Conservation (phyloP, 805 yeast species). For the Hanseniaspora vineae region DNA sequence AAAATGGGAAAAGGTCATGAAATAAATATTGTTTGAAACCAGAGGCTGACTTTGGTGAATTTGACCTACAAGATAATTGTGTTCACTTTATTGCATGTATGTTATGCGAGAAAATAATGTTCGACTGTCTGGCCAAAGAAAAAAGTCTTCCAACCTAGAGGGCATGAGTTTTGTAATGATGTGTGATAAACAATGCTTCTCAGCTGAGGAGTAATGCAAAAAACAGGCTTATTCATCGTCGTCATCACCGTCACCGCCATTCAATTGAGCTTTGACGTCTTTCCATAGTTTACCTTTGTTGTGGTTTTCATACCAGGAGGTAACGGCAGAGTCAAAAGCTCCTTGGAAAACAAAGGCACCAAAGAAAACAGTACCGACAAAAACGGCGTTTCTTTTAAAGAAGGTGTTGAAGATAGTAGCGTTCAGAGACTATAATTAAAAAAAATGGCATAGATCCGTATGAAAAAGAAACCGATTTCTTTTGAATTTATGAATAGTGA, state of each 20-base stretch:
- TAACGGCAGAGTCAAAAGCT: constrained; percentile 53
- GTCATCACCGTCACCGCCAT: constrained; percentile 43
- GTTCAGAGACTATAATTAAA: constrained; percentile 22
- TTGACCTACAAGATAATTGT: too few species aligned
- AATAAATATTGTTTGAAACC: too few species aligned
- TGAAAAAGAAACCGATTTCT: background rate
- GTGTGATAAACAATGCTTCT: too few species aligned
- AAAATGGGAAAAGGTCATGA: too few species aligned
- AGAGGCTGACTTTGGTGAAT: too few species aligned
- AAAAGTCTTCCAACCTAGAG: too few species aligned
- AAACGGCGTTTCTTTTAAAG: constrained; percentile 84
- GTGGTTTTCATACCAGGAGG: constrained; percentile 61
- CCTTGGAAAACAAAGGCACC: constrained; percentile 82
- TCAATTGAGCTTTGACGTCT: constrained; percentile 50
- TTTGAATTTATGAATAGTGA: too few species aligned
- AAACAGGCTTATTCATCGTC: constrained; percentile 34
- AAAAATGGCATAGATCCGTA: background rate
- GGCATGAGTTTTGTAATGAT: too few species aligned
- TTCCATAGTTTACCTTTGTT: constrained; percentile 81
- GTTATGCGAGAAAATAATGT: too few species aligned
- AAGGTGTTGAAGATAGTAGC: constrained; percentile 48
- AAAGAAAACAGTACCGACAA: constrained; percentile 70
- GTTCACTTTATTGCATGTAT: too few species aligned
- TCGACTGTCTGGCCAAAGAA: too few species aligned
- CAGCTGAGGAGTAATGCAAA: too few species aligned